Evolutionary conservation across 1,284 basidiomycete genomes (phyloP).

Genomic region (Leccinum subspadiceum): DNA sequence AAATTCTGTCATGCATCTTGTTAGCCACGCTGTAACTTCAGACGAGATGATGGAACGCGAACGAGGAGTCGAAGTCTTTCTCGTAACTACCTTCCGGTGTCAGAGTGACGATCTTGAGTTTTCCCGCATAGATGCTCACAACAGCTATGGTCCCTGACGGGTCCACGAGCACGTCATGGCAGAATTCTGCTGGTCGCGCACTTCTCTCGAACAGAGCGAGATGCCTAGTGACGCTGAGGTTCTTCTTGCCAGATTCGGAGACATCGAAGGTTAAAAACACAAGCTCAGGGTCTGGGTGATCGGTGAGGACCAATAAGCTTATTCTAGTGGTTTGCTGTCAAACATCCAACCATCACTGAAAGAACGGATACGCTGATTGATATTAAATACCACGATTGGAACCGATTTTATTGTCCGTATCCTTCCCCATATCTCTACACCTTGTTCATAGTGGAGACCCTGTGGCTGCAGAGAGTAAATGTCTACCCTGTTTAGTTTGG

Average conservation of each 20-base stretch:
- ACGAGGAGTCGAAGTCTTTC: conserved; percentile 67
- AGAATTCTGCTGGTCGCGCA: conserved; percentile 62
- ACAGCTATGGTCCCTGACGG: conserved; percentile 59
- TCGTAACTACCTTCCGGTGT: conserved; percentile 48
- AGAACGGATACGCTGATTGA: background rate
- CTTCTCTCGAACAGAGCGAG: conserved; percentile 54
- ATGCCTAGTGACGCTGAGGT: conserved; percentile 41
- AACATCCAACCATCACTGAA: conserved; percentile 9
- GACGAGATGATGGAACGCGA: conserved; percentile 30
- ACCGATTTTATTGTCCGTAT: conserved; percentile 55
- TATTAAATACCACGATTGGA: conserved; percentile 45
- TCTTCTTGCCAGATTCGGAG: conserved; percentile 34
- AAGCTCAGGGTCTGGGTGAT: conserved; percentile 71
- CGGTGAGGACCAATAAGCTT: conserved; percentile 61
- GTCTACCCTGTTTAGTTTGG: conserved; percentile 61
- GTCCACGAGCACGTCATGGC: conserved; percentile 61
- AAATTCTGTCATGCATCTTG: conserved; percentile 46
- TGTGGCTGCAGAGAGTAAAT: conserved; percentile 59
- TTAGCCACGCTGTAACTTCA: conserved; percentile 10
- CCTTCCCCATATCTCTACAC: conserved; percentile 63
- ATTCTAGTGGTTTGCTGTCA: conserved; percentile 45
- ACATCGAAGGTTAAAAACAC: conserved; percentile 55
- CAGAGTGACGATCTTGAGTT: conserved; percentile 59
- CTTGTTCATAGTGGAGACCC: conserved; percentile 56
- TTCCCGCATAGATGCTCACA: conserved; percentile 64